Percentiles rank a stretch among this genome's conserved stretches.
phyloP scores from a whole-genome alignment of 2,329 filamentous ascomycete genomes.

The Aspergillus pseudonomiae region DNA sequence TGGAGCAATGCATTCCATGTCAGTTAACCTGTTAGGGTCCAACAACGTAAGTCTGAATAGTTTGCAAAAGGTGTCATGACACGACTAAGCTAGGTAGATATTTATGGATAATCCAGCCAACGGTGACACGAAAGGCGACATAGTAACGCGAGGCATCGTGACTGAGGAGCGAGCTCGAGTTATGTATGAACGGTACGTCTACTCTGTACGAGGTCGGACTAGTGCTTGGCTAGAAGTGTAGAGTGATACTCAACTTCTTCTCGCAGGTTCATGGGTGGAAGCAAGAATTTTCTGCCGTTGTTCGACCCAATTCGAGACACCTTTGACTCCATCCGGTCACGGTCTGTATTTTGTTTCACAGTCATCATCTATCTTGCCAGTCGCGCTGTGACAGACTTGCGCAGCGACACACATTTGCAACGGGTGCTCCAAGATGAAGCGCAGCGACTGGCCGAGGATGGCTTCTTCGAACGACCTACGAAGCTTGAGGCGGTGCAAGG shows the following conservation, averaged over 20 bases:
- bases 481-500: slow-evolving; percentile 41
- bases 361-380: slow-evolving; percentile 41
- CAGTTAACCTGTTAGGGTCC: slow-evolving; percentile 35
- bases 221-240: too few relatives aligned
- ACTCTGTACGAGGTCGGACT: too few relatives aligned
- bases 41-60: slow-evolving; percentile 26
- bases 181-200: slow-evolving; percentile 38
- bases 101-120: slow-evolving; percentile 35
- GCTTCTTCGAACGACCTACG: slow-evolving; percentile 40
- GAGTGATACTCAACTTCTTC: neutral
- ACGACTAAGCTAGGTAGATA: slow-evolving; percentile 22
- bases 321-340: slow-evolving; percentile 39
- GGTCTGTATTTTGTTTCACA: slow-evolving; percentile 40
- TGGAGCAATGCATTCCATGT: slow-evolving; percentile 41
- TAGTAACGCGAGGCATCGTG: slow-evolving; percentile 36
- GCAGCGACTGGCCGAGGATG: slow-evolving; percentile 39
- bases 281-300: slow-evolving; percentile 37
- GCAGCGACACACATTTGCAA: slow-evolving; percentile 36
- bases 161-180: slow-evolving; percentile 36
- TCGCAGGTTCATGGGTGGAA: slow-evolving; percentile 34
- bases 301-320: slow-evolving; percentile 42
- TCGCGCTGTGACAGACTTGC: slow-evolving; percentile 36
- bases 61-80: neutral
- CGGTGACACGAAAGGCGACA: slow-evolving; percentile 32
- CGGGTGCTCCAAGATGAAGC: slow-evolving; percentile 41